These are phyloP conservation scores for Hippophae gyantsensis DNA, from an alignment of 306 rosid genomes.

Conservation along the genomic window DNA sequence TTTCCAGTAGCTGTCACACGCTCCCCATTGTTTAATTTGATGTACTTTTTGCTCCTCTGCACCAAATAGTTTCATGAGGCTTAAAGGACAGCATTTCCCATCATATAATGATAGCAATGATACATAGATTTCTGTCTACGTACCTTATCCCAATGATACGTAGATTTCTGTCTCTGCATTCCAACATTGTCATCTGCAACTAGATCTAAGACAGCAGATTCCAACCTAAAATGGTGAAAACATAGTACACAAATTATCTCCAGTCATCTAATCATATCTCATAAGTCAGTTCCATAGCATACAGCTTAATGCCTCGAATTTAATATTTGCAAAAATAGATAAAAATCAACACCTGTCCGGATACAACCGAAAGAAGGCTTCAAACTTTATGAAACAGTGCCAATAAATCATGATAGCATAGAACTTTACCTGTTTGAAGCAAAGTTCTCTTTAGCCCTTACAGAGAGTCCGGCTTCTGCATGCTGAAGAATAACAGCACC, in stretches of 20 bases:
- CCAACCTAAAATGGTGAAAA: conserved; percentile 44
- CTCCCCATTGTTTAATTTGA: conserved; percentile 77
- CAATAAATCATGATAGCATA: background rate
- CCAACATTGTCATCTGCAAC: conserved; percentile 79
- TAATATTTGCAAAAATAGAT: no score
- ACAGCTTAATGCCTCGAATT: no score
- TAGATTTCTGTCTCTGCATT: conserved; percentile 77
- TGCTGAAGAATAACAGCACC: conserved; percentile 44
- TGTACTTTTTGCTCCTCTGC: conserved; percentile 83
- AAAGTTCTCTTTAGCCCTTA: conserved; percentile 60
- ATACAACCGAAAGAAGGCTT: background rate
- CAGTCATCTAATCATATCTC: no score
- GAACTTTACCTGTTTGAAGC: conserved; percentile 60
- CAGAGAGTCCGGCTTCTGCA: conserved; percentile 75
- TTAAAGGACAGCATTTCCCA: conserved; percentile 8
- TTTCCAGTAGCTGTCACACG: conserved; percentile 92
- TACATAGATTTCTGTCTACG: conserved; percentile 67
- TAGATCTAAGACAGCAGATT: conserved; percentile 76
- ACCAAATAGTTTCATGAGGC: conserved; percentile 21
- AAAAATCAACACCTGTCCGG: background rate
- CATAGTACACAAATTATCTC: no score
- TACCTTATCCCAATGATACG: conserved; percentile 93
- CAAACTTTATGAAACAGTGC: background rate
- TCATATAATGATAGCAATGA: conserved; percentile 30
- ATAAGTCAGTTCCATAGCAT: no score